phyloP scores from a whole-genome alignment of 2,329 filamentous ascomycete genomes.

The Pseudonectria foliicola region DNA sequence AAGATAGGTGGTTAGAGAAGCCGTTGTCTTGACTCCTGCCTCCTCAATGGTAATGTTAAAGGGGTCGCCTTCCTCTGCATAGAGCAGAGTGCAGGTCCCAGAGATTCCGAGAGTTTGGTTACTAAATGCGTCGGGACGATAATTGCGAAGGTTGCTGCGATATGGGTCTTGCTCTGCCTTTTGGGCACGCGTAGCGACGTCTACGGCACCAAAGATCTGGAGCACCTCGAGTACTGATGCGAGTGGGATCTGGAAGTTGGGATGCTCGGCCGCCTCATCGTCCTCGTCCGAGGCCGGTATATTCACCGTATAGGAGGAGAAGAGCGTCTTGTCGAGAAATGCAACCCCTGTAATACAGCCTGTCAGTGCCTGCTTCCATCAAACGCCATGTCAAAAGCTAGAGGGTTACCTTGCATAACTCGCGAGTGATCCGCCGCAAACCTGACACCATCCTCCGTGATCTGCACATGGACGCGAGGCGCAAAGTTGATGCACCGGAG shows the following conservation, averaged over 20 bases:
- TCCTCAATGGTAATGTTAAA: slow-evolving; percentile 84
- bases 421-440: slow-evolving; percentile 84
- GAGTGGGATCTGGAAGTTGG: slow-evolving; percentile 81
- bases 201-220: slow-evolving; percentile 88
- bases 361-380: slow-evolving; percentile 6
- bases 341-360: slow-evolving; percentile 39
- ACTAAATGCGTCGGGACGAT: slow-evolving; percentile 69
- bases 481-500: slow-evolving; percentile 53
- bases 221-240: slow-evolving; percentile 84
- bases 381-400: slow-evolving; percentile 9
- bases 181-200: slow-evolving; percentile 50
- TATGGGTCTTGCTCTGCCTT: slow-evolving; percentile 55
- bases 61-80: slow-evolving; percentile 65
- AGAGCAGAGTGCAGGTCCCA: slow-evolving; percentile 79
- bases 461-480: slow-evolving; percentile 57
- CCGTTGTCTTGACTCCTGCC: slow-evolving; percentile 78
- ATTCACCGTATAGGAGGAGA: slow-evolving; percentile 75
- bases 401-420: slow-evolving; percentile 72
- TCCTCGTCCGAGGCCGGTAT: slow-evolving; percentile 32
- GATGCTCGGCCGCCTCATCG: slow-evolving; percentile 38
- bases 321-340: slow-evolving; percentile 82
- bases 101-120: slow-evolving; percentile 75
- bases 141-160: slow-evolving; percentile 54
- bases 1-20: slow-evolving; percentile 83
- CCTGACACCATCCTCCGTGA: slow-evolving; percentile 76